Evolutionary conservation across 1,139 yeast species (phyloP).

Genomic region (Zygotorulaspora mrakii): DNA sequence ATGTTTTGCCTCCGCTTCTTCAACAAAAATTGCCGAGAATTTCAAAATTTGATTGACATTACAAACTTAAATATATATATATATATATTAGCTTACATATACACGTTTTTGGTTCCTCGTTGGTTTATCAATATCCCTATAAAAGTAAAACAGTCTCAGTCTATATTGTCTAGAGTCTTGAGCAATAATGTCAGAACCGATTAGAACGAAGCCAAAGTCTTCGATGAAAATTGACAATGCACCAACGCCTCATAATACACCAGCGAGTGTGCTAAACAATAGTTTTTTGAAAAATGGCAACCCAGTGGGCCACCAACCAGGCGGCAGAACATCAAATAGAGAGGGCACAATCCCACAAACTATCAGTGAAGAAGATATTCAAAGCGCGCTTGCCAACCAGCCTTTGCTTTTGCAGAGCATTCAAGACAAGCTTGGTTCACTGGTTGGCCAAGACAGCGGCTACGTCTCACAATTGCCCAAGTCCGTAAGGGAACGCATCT

Average conservation of each 20-base stretch:
- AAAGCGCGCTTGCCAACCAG: constrained; percentile 30
- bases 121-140: background rate
- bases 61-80: too few species aligned
- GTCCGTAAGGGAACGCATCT: constrained; percentile 68
- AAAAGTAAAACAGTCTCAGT: background rate
- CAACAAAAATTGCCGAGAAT: constrained; percentile 2
- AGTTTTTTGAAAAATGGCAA: constrained; percentile 68
- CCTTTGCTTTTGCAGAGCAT: constrained; percentile 50
- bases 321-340: constrained; percentile 4
- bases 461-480: constrained; percentile 79
- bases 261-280: constrained; percentile 72
- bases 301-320: constrained; percentile 55
- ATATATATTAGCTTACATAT: too few species aligned
- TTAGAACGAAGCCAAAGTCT: constrained; percentile 35
- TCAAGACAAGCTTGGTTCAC: constrained; percentile 80
- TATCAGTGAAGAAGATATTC: constrained; percentile 58
- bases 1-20: background rate
- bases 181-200: constrained; percentile 33
- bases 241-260: constrained; percentile 98
- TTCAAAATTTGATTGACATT: background rate
- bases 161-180: background rate
- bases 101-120: constrained; percentile 1
- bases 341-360: constrained; percentile 53
- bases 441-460: constrained; percentile 85
- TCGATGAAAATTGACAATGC: constrained; percentile 77